Conservation (phyloP, 2,329 filamentous ascomycete species). For the Pseudofabraea citricarpa region DNA sequence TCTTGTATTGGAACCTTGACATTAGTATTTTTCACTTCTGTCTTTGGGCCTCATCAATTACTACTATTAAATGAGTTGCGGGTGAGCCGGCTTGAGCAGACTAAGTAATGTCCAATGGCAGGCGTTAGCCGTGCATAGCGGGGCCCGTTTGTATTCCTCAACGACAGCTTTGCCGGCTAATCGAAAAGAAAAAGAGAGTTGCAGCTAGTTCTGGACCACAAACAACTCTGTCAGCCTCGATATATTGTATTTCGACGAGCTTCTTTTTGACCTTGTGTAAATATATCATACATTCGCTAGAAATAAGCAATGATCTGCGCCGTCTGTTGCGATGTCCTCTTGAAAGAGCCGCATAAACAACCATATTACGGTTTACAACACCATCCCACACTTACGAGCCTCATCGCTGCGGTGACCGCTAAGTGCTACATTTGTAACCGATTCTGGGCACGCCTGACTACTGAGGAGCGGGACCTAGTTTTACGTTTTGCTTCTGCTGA, state of each 20-base stretch:
- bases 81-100: no score
- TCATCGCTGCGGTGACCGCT: background rate
- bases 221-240: no score
- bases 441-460: background rate
- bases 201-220: no score
- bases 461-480: background rate
- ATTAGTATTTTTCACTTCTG: no score
- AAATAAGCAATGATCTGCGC: background rate
- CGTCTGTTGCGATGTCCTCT: background rate
- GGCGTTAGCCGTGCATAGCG: no score
- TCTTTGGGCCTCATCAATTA: no score
- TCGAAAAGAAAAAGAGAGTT: no score
- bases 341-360: background rate
- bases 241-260: background rate
- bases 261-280: background rate
- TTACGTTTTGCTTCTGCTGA: background rate
- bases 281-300: background rate
- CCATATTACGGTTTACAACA: background rate
- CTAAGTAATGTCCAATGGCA: no score
- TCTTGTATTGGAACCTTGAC: no score
- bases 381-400: background rate
- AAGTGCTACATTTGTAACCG: background rate
- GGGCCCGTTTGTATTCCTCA: no score
- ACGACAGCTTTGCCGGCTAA: no score
- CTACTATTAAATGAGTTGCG: no score